Evolutionary conservation across 192 early-diverging fungal genomes (phyloP).

Genomic region (Backusella tuberculispora): DNA sequence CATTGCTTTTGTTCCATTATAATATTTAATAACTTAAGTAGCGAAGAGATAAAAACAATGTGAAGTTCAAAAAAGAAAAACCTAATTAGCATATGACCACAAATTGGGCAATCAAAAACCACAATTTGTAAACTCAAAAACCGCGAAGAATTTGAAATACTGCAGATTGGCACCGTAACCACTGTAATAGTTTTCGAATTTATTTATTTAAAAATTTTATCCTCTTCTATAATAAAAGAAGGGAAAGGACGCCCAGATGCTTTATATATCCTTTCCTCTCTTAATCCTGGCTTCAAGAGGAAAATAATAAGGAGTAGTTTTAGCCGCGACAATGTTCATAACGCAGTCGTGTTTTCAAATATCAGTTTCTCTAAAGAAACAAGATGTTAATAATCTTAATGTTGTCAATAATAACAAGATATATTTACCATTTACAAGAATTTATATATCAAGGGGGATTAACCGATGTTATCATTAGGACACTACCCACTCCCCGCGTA

Average conservation of each 20-base stretch:
- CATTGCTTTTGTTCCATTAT: no score
- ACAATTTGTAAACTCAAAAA: no score
- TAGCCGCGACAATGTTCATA: background rate
- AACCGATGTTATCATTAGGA: background rate
- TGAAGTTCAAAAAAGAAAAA: no score
- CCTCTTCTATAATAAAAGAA: background rate
- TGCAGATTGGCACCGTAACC: no score
- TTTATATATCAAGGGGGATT: background rate
- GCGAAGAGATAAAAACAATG: no score
- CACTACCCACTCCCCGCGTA: background rate
- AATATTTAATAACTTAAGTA: no score
- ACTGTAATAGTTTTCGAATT: background rate
- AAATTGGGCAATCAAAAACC: no score
- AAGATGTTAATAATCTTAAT: background rate
- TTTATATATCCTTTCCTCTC: conserved; percentile 13
- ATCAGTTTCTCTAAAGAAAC: background rate
- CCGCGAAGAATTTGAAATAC: no score
- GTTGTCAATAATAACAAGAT: background rate
- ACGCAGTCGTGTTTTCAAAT: background rate
- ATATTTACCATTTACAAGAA: background rate
- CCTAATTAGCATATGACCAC: no score
- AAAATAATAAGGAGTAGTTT: background rate
- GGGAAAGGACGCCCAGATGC: conserved; percentile 2
- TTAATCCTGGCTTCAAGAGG: background rate
- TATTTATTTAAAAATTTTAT: background rate